Base-by-base conservation (phyloP, 2,329 filamentous ascomycete genomes). In the Claviceps sp. region DNA sequence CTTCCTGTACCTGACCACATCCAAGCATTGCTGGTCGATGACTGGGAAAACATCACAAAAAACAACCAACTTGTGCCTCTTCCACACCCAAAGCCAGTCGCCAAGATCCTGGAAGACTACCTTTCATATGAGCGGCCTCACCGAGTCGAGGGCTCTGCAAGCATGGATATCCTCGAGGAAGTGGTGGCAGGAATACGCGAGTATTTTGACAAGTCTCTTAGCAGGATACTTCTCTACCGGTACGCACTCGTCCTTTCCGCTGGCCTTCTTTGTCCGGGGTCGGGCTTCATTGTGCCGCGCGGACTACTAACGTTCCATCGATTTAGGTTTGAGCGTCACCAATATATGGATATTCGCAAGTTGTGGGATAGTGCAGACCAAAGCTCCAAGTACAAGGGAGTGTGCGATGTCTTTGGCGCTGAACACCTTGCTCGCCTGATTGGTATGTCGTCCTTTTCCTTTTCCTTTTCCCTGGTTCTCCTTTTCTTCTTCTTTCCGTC, bases 41-140 rank as follows among this genome's bases (percentile, higher is more conserved):
- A 98, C 67, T 98, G 93, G 93, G 93, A 98, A 68, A 95, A 96
- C 61, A 83, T 98, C 55, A 98, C 93, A 52, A 97, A 96, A 71
- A 93, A 94, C 64, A 81, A 88, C 59, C 87, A 91, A 63, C 81
- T 97, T 4, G 88, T 96, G 37, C 84, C 87, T 1, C 74, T 98
- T 16, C 93, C 93, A 0, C 84, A 88, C 47, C 74, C 77, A 30
- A 79, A 84, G 50, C 82, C 91, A 1, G 88, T 93, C 54, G 81
- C 78, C 57, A 72, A 80, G 57, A 88, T 98, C 55, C 72, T 98
- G 16, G 77, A 88, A 48, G 85, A 91, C 57, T 98, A 96, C 66
- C 74, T 84, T 52, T 76, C 76, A 1, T 80, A 82, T 61, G 85
- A 88, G 70, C 78, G 75, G 55, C 76, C 76, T 34, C 83, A 83